A percentile compares a stretch with the other conserved stretches of the same genome.
Conservation (phyloP, 768 basidiomycete species). For the Boletus tylopilopsis region DNA sequence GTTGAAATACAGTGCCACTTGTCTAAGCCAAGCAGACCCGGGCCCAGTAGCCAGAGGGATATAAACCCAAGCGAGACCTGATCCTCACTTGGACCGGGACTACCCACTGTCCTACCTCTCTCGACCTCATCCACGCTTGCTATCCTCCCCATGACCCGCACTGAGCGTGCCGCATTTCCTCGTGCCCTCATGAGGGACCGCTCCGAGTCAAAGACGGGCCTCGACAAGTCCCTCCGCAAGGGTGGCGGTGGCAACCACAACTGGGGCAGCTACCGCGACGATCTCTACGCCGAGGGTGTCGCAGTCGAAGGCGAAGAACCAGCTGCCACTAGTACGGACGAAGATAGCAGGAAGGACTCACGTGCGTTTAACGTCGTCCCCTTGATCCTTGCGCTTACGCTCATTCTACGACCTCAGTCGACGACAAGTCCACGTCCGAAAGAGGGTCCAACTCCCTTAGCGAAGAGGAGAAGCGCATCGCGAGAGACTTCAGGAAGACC, state of each 20-base stretch:
- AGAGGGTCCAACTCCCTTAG: slow-evolving; percentile 44
- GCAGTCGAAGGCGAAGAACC: slow-evolving; percentile 55
- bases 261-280: slow-evolving; percentile 75
- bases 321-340: slow-evolving; percentile 44
- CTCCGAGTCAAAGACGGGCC: slow-evolving; percentile 73
- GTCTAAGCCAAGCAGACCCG: too few relatives aligned
- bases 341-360: slow-evolving; percentile 18
- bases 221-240: slow-evolving; percentile 70
- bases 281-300: slow-evolving; percentile 55
- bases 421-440: slow-evolving; percentile 31
- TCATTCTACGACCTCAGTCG: slow-evolving; percentile 11
- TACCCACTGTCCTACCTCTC: neutral
- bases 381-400: slow-evolving; percentile 1
- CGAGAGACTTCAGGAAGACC: slow-evolving; percentile 67
- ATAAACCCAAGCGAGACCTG: slow-evolving; percentile 15
- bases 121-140: neutral
- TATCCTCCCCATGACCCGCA: slow-evolving; percentile 65
- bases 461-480: slow-evolving; percentile 63
- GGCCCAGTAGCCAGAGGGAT: too few relatives aligned
- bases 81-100: neutral
- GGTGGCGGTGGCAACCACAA: slow-evolving; percentile 79
- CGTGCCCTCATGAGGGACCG: slow-evolving; percentile 74
- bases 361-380: slow-evolving; percentile 11
- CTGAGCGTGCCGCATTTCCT: slow-evolving; percentile 66
- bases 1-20: neutral